Conservation (phyloP, 129 eudicot genomes). For the Helianthus annuus region DNA sequence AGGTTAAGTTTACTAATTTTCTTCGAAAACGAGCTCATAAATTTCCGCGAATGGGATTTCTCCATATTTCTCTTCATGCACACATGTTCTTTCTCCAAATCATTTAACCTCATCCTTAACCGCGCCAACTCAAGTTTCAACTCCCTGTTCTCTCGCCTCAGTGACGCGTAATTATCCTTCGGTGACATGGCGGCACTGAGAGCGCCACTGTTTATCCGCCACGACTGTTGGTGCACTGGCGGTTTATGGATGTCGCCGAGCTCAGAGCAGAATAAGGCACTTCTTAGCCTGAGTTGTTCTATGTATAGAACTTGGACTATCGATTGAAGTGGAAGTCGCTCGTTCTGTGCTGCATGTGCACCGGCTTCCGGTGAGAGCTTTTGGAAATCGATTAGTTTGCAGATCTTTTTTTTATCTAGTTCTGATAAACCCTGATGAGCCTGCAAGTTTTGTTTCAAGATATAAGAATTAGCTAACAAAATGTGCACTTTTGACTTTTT, state of each 20-base stretch:
- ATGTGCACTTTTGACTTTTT: background rate
- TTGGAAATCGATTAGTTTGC: slow-evolving; percentile 83
- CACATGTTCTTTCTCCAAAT: slow-evolving; percentile 94
- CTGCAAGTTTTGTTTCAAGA: slow-evolving; percentile 40
- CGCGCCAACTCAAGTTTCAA: slow-evolving; percentile 93
- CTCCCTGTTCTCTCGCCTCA: slow-evolving; percentile 91
- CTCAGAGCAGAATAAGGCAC: slow-evolving; percentile 60
- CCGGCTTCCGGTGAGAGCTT: slow-evolving; percentile 95
- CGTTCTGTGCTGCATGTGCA: slow-evolving; percentile 91
- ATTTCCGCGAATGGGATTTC: slow-evolving; percentile 65
- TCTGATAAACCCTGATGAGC: slow-evolving; percentile 84
- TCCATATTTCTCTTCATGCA: slow-evolving; percentile 89
- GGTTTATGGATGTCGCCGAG: slow-evolving; percentile 73
- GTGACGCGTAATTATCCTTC: slow-evolving; percentile 83
- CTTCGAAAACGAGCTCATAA: slow-evolving; percentile 84
- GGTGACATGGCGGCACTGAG: slow-evolving; percentile 99
- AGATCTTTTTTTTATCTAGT: slow-evolving; percentile 71
- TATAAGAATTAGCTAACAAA: background rate
- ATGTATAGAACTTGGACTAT: slow-evolving; percentile 90
- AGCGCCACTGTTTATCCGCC: slow-evolving; percentile 95
- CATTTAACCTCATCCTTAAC: slow-evolving; percentile 85
- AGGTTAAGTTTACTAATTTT: slow-evolving; percentile 64
- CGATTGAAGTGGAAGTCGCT: slow-evolving; percentile 95
- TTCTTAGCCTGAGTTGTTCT: slow-evolving; percentile 81
- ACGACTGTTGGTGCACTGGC: slow-evolving; percentile 64